Evolutionary conservation across 83 land plant species (phyloP).

Genomic region (Larix sibirica): DNA sequence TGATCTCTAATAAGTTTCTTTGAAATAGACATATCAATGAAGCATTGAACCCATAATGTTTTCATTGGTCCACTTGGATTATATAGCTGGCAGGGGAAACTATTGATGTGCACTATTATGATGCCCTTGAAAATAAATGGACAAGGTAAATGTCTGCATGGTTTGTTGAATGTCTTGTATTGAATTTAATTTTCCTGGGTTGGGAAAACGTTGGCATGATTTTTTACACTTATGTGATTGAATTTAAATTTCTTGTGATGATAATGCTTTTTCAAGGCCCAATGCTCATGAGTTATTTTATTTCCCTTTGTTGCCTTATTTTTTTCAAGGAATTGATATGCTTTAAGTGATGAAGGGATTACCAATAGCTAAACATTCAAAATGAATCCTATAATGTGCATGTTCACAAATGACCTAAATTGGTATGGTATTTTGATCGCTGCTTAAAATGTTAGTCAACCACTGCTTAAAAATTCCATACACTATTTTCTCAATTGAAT

Average conservation of each 20-base stretch:
- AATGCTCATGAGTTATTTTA: neutral
- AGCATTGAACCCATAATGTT: neutral
- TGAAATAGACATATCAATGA: neutral
- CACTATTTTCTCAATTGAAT: too few species aligned
- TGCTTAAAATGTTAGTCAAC: too few species aligned
- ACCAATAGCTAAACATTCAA: too few species aligned
- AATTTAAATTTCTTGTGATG: neutral
- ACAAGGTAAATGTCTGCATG: constrained; percentile 50
- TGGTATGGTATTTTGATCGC: too few species aligned
- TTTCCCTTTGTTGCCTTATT: neutral
- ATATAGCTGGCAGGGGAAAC: constrained; percentile 96
- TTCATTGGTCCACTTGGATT: constrained; percentile 5
- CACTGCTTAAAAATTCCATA: too few species aligned
- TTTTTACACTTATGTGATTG: too few species aligned
- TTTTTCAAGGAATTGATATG: too few species aligned
- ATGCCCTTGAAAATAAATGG: constrained; percentile 83
- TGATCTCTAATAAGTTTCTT: neutral
- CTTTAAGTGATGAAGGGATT: too few species aligned
- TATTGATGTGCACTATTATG: constrained; percentile 95
- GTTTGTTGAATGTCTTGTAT: neutral
- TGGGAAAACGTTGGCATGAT: neutral
- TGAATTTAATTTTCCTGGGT: neutral
- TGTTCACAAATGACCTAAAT: too few species aligned
- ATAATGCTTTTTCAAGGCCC: neutral
- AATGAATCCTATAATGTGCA: too few species aligned